Conservation (phyloP, 495 filamentous ascomycete genomes). For the Darksidea phi region DNA sequence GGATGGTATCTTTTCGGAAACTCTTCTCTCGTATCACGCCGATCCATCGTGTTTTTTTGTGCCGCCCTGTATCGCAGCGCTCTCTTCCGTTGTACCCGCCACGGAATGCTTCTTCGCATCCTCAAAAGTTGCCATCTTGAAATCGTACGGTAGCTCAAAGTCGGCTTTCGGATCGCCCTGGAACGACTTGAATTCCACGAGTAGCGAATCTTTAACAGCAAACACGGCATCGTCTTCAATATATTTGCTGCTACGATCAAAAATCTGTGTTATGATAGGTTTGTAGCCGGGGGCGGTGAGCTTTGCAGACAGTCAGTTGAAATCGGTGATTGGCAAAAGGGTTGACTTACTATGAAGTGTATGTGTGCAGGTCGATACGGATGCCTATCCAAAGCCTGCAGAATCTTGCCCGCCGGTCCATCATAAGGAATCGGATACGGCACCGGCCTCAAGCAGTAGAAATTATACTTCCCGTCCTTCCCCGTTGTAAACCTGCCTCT, state of each 20-base stretch:
- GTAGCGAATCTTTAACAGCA: constrained; percentile 71
- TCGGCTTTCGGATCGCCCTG: constrained; percentile 62
- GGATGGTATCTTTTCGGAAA: too few species aligned
- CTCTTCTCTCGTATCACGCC: too few species aligned
- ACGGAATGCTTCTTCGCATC: constrained; percentile 33
- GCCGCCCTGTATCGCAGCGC: not conserved
- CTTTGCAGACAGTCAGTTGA: constrained; percentile 26
- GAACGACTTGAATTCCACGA: constrained; percentile 63
- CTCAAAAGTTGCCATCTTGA: constrained; percentile 46
- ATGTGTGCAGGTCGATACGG: constrained; percentile 84
- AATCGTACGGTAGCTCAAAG: constrained; percentile 68
- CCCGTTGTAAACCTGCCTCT: constrained; percentile 70
- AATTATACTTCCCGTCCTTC: constrained; percentile 60
- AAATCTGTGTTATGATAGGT: constrained; percentile 70
- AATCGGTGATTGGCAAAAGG: too few species aligned
- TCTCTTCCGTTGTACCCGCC: constrained; percentile 20
- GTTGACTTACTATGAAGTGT: constrained; percentile 67
- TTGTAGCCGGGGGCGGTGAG: constrained; percentile 54
- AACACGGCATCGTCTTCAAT: constrained; percentile 69
- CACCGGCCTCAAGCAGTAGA: constrained; percentile 68
- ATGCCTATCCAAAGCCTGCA: constrained; percentile 64
- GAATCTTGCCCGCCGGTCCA: constrained; percentile 56
- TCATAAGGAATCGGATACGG: constrained; percentile 71
- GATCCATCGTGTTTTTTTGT: not conserved
- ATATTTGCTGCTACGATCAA: constrained; percentile 64